These are phyloP conservation scores for Cordyceps sp. DNA, from an alignment of 2,329 filamentous ascomycete species.

Conservation along the genomic window DNA sequence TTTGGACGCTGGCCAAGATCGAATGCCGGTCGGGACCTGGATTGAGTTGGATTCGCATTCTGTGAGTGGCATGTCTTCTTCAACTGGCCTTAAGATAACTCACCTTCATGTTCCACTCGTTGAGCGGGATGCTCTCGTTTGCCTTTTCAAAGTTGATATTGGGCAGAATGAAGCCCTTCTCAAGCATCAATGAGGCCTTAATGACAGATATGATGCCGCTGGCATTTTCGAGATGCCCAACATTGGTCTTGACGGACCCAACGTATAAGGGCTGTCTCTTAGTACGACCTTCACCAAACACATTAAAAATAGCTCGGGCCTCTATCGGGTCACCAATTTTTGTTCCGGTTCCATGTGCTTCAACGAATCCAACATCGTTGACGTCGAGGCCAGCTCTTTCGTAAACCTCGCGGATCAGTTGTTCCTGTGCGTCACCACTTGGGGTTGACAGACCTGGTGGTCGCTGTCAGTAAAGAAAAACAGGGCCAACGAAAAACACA, in stretches of 20 bases:
- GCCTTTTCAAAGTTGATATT: constrained; percentile 32
- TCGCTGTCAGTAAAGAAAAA: not conserved
- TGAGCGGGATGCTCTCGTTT: constrained; percentile 30
- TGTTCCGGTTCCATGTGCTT: constrained; percentile 41
- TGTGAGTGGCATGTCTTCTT: too few relatives aligned
- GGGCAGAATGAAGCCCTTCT: constrained; percentile 30
- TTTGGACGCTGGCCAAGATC: constrained; percentile 30
- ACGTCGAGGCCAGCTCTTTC: constrained; percentile 10
- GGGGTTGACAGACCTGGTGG: constrained; percentile 38
- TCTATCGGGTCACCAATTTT: constrained; percentile 39
- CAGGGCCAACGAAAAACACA: too few relatives aligned
- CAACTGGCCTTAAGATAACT: too few relatives aligned
- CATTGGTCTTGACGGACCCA: constrained; percentile 32
- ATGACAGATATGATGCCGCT: constrained; percentile 34
- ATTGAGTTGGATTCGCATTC: too few relatives aligned
- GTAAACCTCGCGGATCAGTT: constrained; percentile 21
- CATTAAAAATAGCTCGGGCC: constrained; percentile 26
- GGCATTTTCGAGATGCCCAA: constrained; percentile 34
- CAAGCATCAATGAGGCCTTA: constrained; percentile 33
- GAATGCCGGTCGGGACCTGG: constrained; percentile 21
- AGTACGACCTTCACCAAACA: constrained; percentile 22
- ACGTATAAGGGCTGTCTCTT: constrained; percentile 25
- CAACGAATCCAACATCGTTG: constrained; percentile 17
- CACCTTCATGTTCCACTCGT: constrained; percentile 29
- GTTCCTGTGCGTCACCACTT: constrained; percentile 27